Percentiles rank a stretch among this genome's conserved stretches.
Evolutionary conservation across 2,329 filamentous ascomycete species (phyloP).

Genomic region (Scolecobasidium constrictum): DNA sequence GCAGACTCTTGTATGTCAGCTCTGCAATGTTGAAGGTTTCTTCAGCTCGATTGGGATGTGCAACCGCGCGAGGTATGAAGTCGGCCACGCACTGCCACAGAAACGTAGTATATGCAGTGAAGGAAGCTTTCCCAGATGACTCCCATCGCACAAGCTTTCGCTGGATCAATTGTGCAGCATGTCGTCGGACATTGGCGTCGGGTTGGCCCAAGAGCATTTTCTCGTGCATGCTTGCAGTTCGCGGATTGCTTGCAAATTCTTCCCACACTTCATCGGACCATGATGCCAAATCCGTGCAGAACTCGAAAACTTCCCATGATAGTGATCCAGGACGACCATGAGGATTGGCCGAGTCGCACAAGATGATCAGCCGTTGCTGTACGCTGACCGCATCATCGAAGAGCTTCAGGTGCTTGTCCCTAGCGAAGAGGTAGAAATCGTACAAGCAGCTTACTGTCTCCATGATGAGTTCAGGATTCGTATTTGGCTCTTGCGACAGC

Average conservation of each 20-base stretch:
- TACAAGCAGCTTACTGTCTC: neutral
- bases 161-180: neutral
- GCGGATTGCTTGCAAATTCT: neutral
- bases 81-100: slow-evolving; percentile 23
- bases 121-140: neutral
- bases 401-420: neutral
- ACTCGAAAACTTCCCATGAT: slow-evolving; percentile 7
- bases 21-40: slow-evolving; percentile 24
- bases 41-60: slow-evolving; percentile 16
- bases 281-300: neutral
- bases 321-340: neutral
- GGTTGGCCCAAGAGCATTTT: slow-evolving; percentile 1
- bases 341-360: neutral
- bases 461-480: neutral
- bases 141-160: neutral
- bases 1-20: neutral
- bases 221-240: neutral
- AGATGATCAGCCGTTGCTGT: neutral
- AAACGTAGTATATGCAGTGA: slow-evolving; percentile 19
- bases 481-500: neutral
- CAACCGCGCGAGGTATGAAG: slow-evolving; percentile 19
- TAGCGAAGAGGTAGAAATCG: neutral
- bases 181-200: neutral
- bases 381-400: neutral
- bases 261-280: slow-evolving; percentile 5